phyloP scores from a whole-genome alignment of 768 basidiomycete species.

The Mycena maculata region DNA sequence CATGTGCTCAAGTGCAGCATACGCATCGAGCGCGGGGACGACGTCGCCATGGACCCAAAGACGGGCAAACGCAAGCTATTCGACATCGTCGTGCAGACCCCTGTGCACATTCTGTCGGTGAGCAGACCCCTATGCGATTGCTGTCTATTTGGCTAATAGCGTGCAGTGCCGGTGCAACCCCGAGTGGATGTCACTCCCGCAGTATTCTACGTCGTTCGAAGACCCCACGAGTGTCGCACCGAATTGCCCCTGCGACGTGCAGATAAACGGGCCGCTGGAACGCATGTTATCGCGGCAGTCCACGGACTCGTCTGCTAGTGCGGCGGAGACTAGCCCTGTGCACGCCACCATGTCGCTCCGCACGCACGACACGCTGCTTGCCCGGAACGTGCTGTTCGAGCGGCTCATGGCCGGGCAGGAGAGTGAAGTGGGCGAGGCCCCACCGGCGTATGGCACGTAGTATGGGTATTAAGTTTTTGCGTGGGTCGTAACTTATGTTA shows the following conservation, averaged over 20 bases:
- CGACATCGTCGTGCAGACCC: slow-evolving; percentile 88
- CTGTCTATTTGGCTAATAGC: not conserved
- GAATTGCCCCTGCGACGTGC: slow-evolving; percentile 58
- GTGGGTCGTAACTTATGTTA: not conserved
- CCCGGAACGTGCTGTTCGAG: slow-evolving; percentile 73
- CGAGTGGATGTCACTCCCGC: slow-evolving; percentile 82
- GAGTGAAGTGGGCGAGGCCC: slow-evolving; percentile 83
- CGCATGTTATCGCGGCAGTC: slow-evolving; percentile 49
- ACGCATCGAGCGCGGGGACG: slow-evolving; percentile 85
- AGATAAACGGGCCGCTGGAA: slow-evolving; percentile 42
- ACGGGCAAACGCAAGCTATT: slow-evolving; percentile 82
- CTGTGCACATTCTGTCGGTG: slow-evolving; percentile 89
- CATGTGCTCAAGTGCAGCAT: slow-evolving; percentile 88
- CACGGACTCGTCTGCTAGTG: slow-evolving; percentile 49
- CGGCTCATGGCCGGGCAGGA: slow-evolving; percentile 86
- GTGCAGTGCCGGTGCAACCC: slow-evolving; percentile 85
- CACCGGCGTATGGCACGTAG: slow-evolving; percentile 74
- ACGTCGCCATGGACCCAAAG: slow-evolving; percentile 68
- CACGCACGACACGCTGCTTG: slow-evolving; percentile 49
- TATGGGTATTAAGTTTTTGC: not conserved
- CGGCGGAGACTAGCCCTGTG: slow-evolving; percentile 51
- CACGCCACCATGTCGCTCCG: slow-evolving; percentile 46
- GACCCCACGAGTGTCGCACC: slow-evolving; percentile 47
- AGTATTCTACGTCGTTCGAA: slow-evolving; percentile 68
- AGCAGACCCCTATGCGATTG: slow-evolving; percentile 42